Evolutionary conservation across 1,139 yeast genomes (phyloP), one percentile per base, ranked within the genome.

Genomic region (Yamadazyma dushanensis): DNA sequence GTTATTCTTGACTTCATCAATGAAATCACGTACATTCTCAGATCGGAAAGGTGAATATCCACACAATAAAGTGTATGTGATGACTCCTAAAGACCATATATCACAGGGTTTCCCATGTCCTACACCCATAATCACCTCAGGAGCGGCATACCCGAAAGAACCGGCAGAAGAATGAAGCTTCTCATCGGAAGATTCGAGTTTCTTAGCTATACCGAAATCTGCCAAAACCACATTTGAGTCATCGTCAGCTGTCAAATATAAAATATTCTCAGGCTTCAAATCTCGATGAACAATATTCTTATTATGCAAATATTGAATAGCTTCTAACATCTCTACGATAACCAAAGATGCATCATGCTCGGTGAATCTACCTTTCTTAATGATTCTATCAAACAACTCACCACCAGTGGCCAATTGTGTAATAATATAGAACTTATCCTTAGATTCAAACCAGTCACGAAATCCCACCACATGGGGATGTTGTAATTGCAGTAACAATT

Each of bases 81-180:
- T 86, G 8, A 89, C 96, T 16, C 97, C 97, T 30, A 89, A 59
- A 2, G 95, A 83, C 97, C 97, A 89, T 30, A 89, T 74, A 56
- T 89, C 97, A 58, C 95, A 89, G 2, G 96, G 90, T 54, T 84
- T 87, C 29, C 95, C 94, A 61, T 89, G 96, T 6, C 96, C 96
- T 26, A 69, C 62, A 5, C 86, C 82, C 32, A 75, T 60, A 24
- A 89, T 68, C 4, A 89, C 92, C 56, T 89, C 97, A 0, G 97
- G 97, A 0, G 97, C 96, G 4, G 95, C 96, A 56, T 89, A 89
- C 2, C 96, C 96, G 60, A 88, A 80, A 1, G 95, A 83, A 0
- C 97, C 97, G 0, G 96, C 96, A 32, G 86, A 81, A 18, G 84
- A 71, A 18, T 79, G 83, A 40, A 90, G 69, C 44, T 80, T 73